phyloP scores from a whole-genome alignment of 352 stramenopile species.

The Hyaloperonospora arabidopsidis region DNA sequence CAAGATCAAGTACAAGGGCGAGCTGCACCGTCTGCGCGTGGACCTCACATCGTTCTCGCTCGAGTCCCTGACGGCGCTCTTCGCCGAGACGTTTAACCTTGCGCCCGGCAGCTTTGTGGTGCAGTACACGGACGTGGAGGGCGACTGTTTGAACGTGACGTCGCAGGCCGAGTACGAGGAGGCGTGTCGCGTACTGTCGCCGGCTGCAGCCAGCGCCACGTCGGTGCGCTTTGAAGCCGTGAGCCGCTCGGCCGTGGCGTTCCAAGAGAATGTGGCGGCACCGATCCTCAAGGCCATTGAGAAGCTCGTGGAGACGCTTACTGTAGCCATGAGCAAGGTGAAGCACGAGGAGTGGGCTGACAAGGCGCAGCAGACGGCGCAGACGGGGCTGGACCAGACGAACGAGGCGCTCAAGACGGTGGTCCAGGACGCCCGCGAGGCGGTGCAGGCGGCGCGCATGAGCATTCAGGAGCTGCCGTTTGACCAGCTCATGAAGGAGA shows the following conservation, averaged over 20 bases:
- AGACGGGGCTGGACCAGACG: slow-evolving; percentile 50
- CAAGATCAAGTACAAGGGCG: slow-evolving; percentile 77
- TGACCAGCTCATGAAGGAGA: slow-evolving; percentile 76
- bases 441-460: slow-evolving; percentile 38
- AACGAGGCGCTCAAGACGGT: slow-evolving; percentile 55
- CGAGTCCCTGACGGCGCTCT: slow-evolving; percentile 40
- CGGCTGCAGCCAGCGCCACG: slow-evolving; percentile 27
- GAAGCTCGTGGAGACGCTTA: slow-evolving; percentile 74
- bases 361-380: slow-evolving; percentile 39
- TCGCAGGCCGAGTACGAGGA: slow-evolving; percentile 61
- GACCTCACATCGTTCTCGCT: slow-evolving; percentile 50
- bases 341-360: slow-evolving; percentile 75
- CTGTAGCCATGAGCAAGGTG: slow-evolving; percentile 71
- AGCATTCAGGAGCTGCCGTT: slow-evolving; percentile 78
- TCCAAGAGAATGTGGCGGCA: slow-evolving; percentile 76
- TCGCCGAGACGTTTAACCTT: slow-evolving; percentile 56
- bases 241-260: slow-evolving; percentile 46
- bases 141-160: slow-evolving; percentile 62
- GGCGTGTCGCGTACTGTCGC: slow-evolving; percentile 51
- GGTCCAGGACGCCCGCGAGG: slow-evolving; percentile 50
- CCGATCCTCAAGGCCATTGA: slow-evolving; percentile 76
- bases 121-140: slow-evolving; percentile 77
- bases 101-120: slow-evolving; percentile 43
- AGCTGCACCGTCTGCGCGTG: slow-evolving; percentile 74
- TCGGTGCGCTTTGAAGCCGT: slow-evolving; percentile 64